Base-by-base conservation (phyloP, 768 basidiomycete species). In the Scleroderma bovista region DNA sequence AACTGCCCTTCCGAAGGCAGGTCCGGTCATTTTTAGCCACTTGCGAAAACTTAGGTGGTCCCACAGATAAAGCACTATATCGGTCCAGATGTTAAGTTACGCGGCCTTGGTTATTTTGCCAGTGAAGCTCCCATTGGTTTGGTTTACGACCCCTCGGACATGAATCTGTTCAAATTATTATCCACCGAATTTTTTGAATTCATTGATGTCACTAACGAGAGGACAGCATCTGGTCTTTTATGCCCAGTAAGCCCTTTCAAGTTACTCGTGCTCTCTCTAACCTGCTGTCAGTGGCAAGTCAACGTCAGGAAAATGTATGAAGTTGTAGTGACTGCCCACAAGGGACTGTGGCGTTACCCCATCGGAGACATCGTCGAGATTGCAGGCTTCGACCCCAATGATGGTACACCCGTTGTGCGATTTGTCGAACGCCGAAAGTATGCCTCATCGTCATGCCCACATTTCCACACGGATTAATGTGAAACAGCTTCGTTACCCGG, bases 331-430 rank as follows among this genome's bases (percentile, higher is more conserved):
- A 52, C 51, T 4, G 43, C 51, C 12, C 42, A 31, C 16, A 20
- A 52, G 20, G 51, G 51, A 5, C 20, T 52, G 16, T 52, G 51
- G 53, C 50, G 53, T 10, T 54, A 54, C 22, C 37, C 39, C 20
- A 3, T 47, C 16, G 39, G 31, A 12, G 50, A 54, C 34, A 32
- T 48, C 7, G 31, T 54, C 34, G 37, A 39, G 6, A 42, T 54
- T 12, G 39, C 37, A 16, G 53, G 53, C 17, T 54, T 54, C 17
- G 42, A 47, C 31, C 53, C 46, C 6, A 36, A 37, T 5, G 50
- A 54, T 20, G 53, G 50, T 31, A 32, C 41, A 15, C 50, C 50
- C n/a, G n/a, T 54, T 5, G 29, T 48, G n/a, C 26, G 42, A 16
- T 52, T 40, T 22, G 46, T 48, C 16, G 51, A 44, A 26, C 40